phyloP scores from a whole-genome alignment of 1,139 yeast genomes.

The Eremothecium coryli region DNA sequence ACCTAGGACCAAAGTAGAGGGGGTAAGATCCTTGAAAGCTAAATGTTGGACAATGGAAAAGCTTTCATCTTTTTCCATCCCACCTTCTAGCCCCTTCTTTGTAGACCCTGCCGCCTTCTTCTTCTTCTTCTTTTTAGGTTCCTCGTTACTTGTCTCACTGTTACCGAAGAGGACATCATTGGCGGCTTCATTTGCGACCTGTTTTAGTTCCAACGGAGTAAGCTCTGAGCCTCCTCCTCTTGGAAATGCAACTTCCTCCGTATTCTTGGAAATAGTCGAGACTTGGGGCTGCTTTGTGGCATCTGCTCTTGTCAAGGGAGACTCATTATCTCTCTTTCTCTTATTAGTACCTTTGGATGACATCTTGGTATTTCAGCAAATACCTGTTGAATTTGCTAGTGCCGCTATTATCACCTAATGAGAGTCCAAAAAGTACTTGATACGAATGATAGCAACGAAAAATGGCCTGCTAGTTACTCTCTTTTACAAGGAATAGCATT shows the following conservation, averaged over 20 bases:
- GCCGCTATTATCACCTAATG: too few species aligned
- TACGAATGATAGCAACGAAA: too few species aligned
- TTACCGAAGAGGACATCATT: slow-evolving; percentile 69
- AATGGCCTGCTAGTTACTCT: too few species aligned
- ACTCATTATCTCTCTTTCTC: slow-evolving; percentile 35
- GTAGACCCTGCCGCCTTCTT: slow-evolving; percentile 26
- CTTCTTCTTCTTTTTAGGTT: slow-evolving; percentile 34
- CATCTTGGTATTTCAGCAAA: neutral
- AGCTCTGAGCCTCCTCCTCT: slow-evolving; percentile 88
- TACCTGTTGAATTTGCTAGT: too few species aligned
- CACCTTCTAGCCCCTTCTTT: slow-evolving; percentile 15
- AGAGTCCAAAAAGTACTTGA: too few species aligned
- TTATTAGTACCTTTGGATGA: slow-evolving; percentile 16
- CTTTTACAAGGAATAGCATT: too few species aligned
- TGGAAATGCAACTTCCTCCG: slow-evolving; percentile 75
- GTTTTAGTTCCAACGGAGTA: slow-evolving; percentile 84
- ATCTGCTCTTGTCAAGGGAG: slow-evolving; percentile 34
- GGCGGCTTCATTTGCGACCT: slow-evolving; percentile 86
- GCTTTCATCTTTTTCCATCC: slow-evolving; percentile 26
- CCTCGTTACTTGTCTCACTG: slow-evolving; percentile 21
- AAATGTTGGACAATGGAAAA: slow-evolving; percentile 49
- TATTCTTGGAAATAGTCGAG: slow-evolving; percentile 28
- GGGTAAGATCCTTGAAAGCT: slow-evolving; percentile 48
- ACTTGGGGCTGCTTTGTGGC: slow-evolving; percentile 30
- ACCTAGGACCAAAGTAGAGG: slow-evolving; percentile 71